Evolutionary conservation across 2,329 filamentous ascomycete species (phyloP), one percentile per base, ranked within the genome.

Genomic region (Scedosporium boydii): DNA sequence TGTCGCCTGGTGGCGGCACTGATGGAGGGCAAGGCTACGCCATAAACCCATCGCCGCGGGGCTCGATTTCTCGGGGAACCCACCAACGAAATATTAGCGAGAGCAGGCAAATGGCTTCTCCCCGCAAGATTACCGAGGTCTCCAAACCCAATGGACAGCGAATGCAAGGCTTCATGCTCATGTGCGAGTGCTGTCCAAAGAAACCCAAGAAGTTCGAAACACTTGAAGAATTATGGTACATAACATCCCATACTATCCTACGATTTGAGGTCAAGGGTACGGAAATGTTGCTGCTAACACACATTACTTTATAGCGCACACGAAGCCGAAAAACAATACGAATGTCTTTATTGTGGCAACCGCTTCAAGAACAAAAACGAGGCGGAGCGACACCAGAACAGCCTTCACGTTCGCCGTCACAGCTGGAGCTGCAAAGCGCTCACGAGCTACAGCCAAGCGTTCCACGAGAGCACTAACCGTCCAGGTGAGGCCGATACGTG

Each of bases 301-400:
- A 16, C 34, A 38, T 4, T 9, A 34, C 27, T 27, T n/a, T 12
- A 1, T 44, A 97, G 93, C 66, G 79, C 87, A 55, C 93, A 98
- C 73, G 91, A 95, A 75, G 87, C 91, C 71, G 95, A 98, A 75
- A 98, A 98, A 75, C 93, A 98, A 75, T 98, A 97, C 74, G 90
- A 90, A 65, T 98, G 93, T 74, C 83, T 86, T 29, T 98, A 91
- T 73, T 98, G 93, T 74, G 89, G 89, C 51, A 97, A 97, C 72
- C 87, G 93, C 10, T 98, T 98, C 80, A 98, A 98, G 77, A 98
- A 98, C 78, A 98, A 98, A 77, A 98, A 98, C 70, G 95, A 98
- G 77, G 93, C 93, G 2, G 93, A 98, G 74, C 86, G 95, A 38
- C 93, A 98, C 72, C 93, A 96, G 71, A 98, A 97, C 70, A 96